Percentiles rank a stretch among this genome's conserved stretches.
Evolutionary conservation across 495 filamentous ascomycete genomes (phyloP).

Genomic region (Penicillium crystallinum): DNA sequence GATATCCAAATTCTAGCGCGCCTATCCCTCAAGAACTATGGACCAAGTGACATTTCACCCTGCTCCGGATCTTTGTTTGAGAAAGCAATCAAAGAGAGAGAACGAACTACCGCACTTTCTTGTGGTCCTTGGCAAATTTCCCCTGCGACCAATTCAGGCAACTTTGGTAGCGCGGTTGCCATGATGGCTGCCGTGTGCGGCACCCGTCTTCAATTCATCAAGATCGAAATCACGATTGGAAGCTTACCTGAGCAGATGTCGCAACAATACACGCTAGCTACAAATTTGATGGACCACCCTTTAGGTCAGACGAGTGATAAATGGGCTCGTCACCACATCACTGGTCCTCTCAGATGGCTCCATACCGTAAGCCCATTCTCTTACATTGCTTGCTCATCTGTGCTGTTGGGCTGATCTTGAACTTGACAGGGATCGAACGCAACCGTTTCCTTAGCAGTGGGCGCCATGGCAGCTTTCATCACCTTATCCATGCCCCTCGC

Average conservation of each 20-base stretch:
- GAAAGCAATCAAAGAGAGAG: constrained; percentile 19
- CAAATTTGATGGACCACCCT: constrained; percentile 15
- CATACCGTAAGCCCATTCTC: constrained; percentile 22
- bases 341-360: constrained; percentile 35
- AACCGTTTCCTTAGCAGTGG: constrained; percentile 17
- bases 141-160: background rate
- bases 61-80: constrained; percentile 28
- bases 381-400: background rate
- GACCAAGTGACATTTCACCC: constrained; percentile 9
- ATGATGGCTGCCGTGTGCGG: constrained; percentile 30
- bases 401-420: background rate
- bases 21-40: constrained; percentile 11
- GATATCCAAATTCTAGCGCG: constrained; percentile 22
- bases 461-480: constrained; percentile 20
- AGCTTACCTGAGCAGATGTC: background rate
- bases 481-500: constrained; percentile 17
- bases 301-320: background rate
- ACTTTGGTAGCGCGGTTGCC: constrained; percentile 12
- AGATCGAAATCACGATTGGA: constrained; percentile 16
- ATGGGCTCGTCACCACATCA: constrained; percentile 16
- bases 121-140: constrained; percentile 37
- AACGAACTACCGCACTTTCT: constrained; percentile 20
- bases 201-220: constrained; percentile 27
- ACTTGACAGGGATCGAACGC: constrained; percentile 13
- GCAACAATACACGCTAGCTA: background rate